Percentiles rank a stretch among this genome's conserved stretches.
These are phyloP conservation scores for Papiliotrema terrestris DNA, from an alignment of 1,284 basidiomycete species.

Conservation along the genomic window DNA sequence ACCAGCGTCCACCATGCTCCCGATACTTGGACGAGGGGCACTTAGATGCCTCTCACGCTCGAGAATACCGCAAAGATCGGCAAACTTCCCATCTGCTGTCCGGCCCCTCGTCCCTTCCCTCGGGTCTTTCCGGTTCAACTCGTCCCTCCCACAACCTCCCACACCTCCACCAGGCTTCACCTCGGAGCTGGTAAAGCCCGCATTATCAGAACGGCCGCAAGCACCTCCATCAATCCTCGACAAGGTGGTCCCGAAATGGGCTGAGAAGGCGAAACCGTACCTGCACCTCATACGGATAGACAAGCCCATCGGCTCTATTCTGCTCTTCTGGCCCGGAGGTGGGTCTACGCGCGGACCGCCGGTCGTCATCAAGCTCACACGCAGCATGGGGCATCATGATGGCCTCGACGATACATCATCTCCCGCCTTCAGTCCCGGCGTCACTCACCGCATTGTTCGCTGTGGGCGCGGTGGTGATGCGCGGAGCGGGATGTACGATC, in stretches of 20 bases:
- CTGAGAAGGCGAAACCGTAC: slow-evolving; percentile 60
- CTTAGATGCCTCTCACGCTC: not conserved
- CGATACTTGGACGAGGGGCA: not conserved
- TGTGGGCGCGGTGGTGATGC: slow-evolving; percentile 88
- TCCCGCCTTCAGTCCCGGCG: slow-evolving; percentile 64
- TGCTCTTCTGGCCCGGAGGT: slow-evolving; percentile 94
- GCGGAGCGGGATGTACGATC: slow-evolving; percentile 96
- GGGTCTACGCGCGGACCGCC: slow-evolving; percentile 37
- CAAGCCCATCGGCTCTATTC: slow-evolving; percentile 89
- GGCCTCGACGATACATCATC: slow-evolving; percentile 72
- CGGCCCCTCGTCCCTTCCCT: not conserved
- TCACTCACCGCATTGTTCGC: slow-evolving; percentile 82
- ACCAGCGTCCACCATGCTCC: not conserved
- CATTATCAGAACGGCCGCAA: slow-evolving; percentile 1
- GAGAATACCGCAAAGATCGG: no score
- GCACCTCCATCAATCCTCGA: slow-evolving; percentile 24
- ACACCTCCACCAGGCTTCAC: slow-evolving; percentile 6
- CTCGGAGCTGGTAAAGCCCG: slow-evolving; percentile 9
- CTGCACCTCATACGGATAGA: slow-evolving; percentile 81
- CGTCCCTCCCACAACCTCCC: not conserved
- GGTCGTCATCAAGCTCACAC: not conserved
- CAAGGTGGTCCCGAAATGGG: slow-evolving; percentile 32
- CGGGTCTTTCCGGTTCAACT: not conserved
- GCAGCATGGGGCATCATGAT: slow-evolving; percentile 94
- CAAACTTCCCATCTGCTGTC: not conserved